A percentile compares a stretch with the other conserved stretches of the same genome.
Conservation (phyloP, 2,329 filamentous ascomycete genomes). For the Macroventuria anomochaeta region DNA sequence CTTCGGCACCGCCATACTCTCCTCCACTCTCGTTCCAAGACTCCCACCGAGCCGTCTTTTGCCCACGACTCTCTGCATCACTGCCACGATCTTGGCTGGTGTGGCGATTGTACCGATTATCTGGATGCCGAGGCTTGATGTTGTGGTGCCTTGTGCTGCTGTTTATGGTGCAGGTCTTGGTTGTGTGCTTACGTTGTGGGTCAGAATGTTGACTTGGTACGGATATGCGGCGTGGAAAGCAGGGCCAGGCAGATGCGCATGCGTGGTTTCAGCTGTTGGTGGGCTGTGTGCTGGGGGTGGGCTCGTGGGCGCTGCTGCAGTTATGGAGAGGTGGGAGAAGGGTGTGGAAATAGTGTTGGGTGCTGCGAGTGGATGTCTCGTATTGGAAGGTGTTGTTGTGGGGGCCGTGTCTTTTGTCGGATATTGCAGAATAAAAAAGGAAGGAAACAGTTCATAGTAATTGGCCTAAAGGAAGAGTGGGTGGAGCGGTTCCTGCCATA, state of each 20-base stretch:
- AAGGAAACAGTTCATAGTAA: too few species aligned
- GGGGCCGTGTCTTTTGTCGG: too few species aligned
- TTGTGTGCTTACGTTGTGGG: constrained; percentile 4
- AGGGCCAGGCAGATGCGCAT: constrained; percentile 3
- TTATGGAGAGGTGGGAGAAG: constrained; percentile 10
- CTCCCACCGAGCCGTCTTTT: neutral
- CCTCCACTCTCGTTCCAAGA: constrained; percentile 1
- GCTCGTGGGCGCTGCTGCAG: constrained; percentile 9
- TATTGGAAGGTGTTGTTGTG: neutral
- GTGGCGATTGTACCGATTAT: neutral
- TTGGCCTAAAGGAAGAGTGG: too few species aligned
- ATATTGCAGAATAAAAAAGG: too few species aligned
- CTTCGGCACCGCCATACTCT: constrained; percentile 8
- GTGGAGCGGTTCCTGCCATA: too few species aligned
- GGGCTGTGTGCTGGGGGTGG: constrained; percentile 16
- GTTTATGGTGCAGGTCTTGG: constrained; percentile 21
- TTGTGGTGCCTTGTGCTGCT: neutral
- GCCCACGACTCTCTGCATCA: constrained; percentile 6
- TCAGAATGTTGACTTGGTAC: constrained; percentile 2
- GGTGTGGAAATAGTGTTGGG: constrained; percentile 1
- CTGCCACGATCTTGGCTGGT: constrained; percentile 2
- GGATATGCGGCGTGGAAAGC: constrained; percentile 1
- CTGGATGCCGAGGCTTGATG: neutral
- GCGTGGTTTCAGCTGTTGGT: constrained; percentile 6
- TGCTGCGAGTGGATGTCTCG: constrained; percentile 3